These are phyloP conservation scores for Paecilomyces niveus DNA, from an alignment of 2,329 filamentous ascomycete species.

Conservation along the genomic window DNA sequence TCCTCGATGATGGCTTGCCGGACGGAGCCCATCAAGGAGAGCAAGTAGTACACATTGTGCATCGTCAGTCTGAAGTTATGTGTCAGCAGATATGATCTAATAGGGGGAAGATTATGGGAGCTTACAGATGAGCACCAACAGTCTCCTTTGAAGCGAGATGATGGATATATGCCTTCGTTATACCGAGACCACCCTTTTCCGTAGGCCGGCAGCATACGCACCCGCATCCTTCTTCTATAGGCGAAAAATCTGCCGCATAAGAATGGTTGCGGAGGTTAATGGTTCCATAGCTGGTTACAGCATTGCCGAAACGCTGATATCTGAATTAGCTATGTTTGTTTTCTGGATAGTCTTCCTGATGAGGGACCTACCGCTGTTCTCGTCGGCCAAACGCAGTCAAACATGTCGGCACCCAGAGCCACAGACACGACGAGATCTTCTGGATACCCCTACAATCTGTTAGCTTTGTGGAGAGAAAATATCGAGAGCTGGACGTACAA, in stretches of 20 bases:
- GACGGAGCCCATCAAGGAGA: constrained; percentile 70
- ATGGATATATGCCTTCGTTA: constrained; percentile 84
- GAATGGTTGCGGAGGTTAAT: constrained; percentile 73
- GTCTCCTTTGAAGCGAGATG: constrained; percentile 94
- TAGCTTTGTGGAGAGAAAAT: constrained; percentile 6
- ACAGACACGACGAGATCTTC: constrained; percentile 92
- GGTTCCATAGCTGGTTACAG: constrained; percentile 73
- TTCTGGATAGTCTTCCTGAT: background rate
- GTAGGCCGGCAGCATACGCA: constrained; percentile 68
- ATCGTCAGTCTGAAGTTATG: constrained; percentile 62
- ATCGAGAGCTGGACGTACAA: constrained; percentile 42
- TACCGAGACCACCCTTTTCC: constrained; percentile 64
- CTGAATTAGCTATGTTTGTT: background rate
- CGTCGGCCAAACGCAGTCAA: constrained; percentile 98
- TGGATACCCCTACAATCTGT: constrained; percentile 62
- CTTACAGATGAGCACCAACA: constrained; percentile 66
- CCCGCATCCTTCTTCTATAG: constrained; percentile 74
- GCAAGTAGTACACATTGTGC: constrained; percentile 91
- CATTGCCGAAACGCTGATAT: constrained; percentile 75
- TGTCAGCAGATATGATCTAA: constrained; percentile 7
- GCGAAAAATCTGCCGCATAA: constrained; percentile 72
- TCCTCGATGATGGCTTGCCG: constrained; percentile 76
- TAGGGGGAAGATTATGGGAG: background rate
- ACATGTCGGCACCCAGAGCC: constrained; percentile 96
- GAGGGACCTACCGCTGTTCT: constrained; percentile 62